These are phyloP conservation scores for Akebia trifoliata DNA, from an alignment of 164 flowering plant species.

Conservation along the genomic window DNA sequence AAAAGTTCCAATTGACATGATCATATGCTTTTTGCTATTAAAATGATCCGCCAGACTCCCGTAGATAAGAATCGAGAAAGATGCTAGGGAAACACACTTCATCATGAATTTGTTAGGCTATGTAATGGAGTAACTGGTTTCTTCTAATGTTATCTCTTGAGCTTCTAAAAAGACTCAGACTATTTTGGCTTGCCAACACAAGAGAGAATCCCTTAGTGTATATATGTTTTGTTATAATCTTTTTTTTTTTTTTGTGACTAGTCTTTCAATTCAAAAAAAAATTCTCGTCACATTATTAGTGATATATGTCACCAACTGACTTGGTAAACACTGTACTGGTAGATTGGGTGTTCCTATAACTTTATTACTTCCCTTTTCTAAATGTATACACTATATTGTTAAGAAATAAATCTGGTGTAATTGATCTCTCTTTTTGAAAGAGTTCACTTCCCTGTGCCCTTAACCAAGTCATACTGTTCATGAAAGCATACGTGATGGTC, in stretches of 20 bases:
- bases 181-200: background rate
- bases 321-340: too few species aligned
- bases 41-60: too few species aligned
- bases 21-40: too few species aligned
- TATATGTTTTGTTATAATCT: background rate
- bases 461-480: constrained; percentile 54
- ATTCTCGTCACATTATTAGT: too few species aligned
- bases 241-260: background rate
- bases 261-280: too few species aligned
- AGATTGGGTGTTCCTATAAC: too few species aligned
- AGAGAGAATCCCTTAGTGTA: background rate
- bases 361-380: background rate
- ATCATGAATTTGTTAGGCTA: background rate
- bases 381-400: background rate
- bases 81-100: too few species aligned
- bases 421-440: background rate
- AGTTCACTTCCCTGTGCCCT: constrained; percentile 29
- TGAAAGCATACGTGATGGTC: constrained; percentile 48
- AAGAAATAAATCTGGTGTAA: background rate
- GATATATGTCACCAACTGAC: too few species aligned
- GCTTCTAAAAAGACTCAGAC: background rate
- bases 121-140: background rate
- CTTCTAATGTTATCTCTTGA: background rate
- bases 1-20: too few species aligned
- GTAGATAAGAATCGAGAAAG: too few species aligned